Percentiles rank a stretch among this genome's conserved stretches.
Evolutionary conservation across 768 basidiomycete genomes (phyloP).

Genomic region (Mycena belliarum): DNA sequence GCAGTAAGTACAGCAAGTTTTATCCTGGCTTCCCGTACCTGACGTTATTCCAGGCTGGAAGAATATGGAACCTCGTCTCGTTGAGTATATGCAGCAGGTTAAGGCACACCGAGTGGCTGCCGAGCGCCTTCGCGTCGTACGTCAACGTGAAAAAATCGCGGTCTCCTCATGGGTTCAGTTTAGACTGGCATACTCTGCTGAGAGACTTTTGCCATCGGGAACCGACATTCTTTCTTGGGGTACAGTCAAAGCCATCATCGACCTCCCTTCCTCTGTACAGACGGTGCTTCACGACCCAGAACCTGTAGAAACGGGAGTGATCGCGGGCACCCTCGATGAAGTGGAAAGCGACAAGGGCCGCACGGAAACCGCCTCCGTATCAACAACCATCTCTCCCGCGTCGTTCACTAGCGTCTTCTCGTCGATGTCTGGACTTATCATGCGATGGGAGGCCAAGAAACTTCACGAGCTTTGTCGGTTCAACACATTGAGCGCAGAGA

Average conservation of each 20-base stretch:
- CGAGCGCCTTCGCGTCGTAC: conserved; percentile 22
- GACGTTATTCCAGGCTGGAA: conserved; percentile 26
- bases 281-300: not conserved
- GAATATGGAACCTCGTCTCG: conserved; percentile 29
- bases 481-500: not conserved
- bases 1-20: conserved; percentile 13
- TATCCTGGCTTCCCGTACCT: not conserved
- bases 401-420: conserved; percentile 16
- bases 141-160: conserved; percentile 21
- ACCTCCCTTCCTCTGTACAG: conserved; percentile 12
- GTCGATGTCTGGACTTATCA: conserved; percentile 1
- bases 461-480: not conserved
- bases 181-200: conserved; percentile 19
- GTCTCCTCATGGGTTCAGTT: conserved; percentile 26
- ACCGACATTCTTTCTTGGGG: conserved; percentile 27
- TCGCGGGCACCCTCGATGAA: too few relatives aligned
- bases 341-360: not conserved
- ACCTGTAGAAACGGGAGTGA: not conserved
- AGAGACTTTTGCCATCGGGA: conserved; percentile 26
- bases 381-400: conserved; percentile 3
- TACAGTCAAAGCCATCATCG: conserved; percentile 17
- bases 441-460: conserved; percentile 6
- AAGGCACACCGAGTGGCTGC: conserved; percentile 20
- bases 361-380: not conserved
- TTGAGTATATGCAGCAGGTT: conserved; percentile 29